Conservation (phyloP, 495 filamentous ascomycete genomes). For the Melanomma pulvis-pyrius region DNA sequence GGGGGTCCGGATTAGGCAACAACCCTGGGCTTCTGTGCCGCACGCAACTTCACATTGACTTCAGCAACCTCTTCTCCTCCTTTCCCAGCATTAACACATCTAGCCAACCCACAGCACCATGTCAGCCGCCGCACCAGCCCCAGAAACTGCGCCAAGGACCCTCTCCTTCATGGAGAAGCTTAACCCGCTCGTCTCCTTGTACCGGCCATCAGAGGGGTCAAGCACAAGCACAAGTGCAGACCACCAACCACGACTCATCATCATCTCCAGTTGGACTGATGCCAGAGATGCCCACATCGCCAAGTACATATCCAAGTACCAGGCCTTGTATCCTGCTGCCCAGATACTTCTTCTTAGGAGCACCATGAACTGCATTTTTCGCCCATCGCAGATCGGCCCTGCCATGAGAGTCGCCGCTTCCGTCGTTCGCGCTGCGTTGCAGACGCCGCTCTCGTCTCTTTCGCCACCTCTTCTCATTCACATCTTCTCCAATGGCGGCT, state of each 20-base stretch:
- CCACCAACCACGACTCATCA: slow-evolving; percentile 14
- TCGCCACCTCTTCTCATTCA: slow-evolving; percentile 13
- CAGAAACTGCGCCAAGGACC: neutral
- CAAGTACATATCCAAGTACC: neutral
- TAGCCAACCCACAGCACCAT: neutral
- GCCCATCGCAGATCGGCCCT: slow-evolving; percentile 7
- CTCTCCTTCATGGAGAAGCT: slow-evolving; percentile 17
- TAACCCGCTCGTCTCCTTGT: slow-evolving; percentile 2
- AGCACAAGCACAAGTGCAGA: slow-evolving; percentile 1
- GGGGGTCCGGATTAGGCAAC: too few species aligned
- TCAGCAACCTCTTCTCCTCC: too few species aligned
- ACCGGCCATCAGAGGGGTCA: neutral
- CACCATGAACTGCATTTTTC: slow-evolving; percentile 14
- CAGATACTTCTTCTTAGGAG: slow-evolving; percentile 5
- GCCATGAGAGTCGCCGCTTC: slow-evolving; percentile 11
- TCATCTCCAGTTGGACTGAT: slow-evolving; percentile 9
- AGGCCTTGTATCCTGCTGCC: slow-evolving; percentile 2
- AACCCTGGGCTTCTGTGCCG: too few species aligned
- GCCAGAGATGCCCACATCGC: slow-evolving; percentile 8
- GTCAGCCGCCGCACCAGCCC: neutral
- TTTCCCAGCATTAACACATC: too few species aligned
- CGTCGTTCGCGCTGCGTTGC: slow-evolving; percentile 2
- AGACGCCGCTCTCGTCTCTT: slow-evolving; percentile 2
- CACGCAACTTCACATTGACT: too few species aligned
- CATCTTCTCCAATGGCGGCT: slow-evolving; percentile 4